Conservation (phyloP, 163 green algal species). For the Chlorella variabilis region DNA sequence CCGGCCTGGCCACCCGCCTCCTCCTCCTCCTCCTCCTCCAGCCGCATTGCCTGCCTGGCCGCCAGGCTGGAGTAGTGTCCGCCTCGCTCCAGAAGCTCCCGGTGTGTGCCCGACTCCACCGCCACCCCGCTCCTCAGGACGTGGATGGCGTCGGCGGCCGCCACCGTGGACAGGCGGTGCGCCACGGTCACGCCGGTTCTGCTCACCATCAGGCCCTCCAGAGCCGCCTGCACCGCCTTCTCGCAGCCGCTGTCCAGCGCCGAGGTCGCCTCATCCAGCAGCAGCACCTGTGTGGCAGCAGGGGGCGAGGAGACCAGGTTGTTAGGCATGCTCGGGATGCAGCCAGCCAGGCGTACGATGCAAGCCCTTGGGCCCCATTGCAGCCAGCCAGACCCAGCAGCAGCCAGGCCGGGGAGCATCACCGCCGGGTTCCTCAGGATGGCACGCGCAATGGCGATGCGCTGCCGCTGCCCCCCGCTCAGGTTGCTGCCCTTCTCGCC, state of each 20-base stretch:
- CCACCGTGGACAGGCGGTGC: conserved; percentile 79
- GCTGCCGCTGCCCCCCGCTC: conserved; percentile 82
- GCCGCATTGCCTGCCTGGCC: conserved; percentile 3
- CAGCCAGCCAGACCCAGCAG: too few relatives aligned
- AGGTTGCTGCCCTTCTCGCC: conserved; percentile 85
- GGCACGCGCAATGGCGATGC: conserved; percentile 82
- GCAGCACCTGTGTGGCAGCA: conserved; percentile 52
- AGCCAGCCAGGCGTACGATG: too few relatives aligned
- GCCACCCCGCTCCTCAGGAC: conserved; percentile 61
- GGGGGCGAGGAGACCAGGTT: background rate
- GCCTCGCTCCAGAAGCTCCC: background rate
- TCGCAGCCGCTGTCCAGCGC: conserved; percentile 19
- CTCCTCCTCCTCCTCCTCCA: conserved; percentile 11
- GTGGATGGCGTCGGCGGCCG: conserved; percentile 69
- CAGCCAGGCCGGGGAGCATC: too few relatives aligned
- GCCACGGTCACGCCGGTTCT: conserved; percentile 71
- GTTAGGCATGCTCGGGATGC: background rate
- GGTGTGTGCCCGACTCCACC: conserved; percentile 80
- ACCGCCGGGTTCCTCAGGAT: conserved; percentile 78
- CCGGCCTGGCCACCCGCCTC: background rate
- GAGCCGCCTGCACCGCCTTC: conserved; percentile 28
- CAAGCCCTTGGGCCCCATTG: too few relatives aligned
- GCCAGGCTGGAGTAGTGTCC: conserved; percentile 11
- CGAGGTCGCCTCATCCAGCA: conserved; percentile 79
- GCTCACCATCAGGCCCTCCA: conserved; percentile 62